Conservation (phyloP, 371 early-diverging fungal genomes). For the Syncephalastrum racemosum region DNA sequence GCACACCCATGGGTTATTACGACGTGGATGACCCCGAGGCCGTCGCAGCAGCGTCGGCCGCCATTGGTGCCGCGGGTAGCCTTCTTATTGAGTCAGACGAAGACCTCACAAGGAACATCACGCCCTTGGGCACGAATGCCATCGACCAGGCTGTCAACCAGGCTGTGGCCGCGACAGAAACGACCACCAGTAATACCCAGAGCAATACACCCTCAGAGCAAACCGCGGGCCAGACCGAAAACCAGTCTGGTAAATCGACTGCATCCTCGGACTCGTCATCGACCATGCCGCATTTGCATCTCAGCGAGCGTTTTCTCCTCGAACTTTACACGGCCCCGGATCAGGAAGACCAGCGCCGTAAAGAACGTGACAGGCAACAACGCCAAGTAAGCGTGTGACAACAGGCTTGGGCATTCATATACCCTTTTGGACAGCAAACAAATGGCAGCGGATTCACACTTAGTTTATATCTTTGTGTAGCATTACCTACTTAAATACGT, state of each 20-base stretch:
- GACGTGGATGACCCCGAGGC: too few species aligned
- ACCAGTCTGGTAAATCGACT: neutral
- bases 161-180: neutral
- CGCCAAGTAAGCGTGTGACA: slow-evolving; percentile 22
- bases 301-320: slow-evolving; percentile 11
- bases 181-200: neutral
- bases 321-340: slow-evolving; percentile 12
- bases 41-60: too few species aligned
- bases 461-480: too few species aligned
- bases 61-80: too few species aligned
- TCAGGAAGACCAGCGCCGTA: slow-evolving; percentile 7
- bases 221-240: too few species aligned
- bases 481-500: slow-evolving; percentile 43
- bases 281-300: neutral
- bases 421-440: neutral
- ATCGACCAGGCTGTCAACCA: slow-evolving; percentile 1
- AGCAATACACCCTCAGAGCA: neutral
- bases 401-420: too few species aligned
- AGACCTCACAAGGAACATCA: neutral
- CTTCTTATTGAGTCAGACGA: too few species aligned
- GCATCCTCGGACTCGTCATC: neutral
- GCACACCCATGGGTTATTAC: too few species aligned
- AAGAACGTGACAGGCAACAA: slow-evolving; percentile 27
- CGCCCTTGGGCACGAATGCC: neutral
- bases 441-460: neutral